A percentile compares a stretch with the other conserved stretches of the same genome.
These are phyloP conservation scores for Tolypocladium pustulatum DNA, from an alignment of 2,329 filamentous ascomycete genomes.

Conservation along the genomic window DNA sequence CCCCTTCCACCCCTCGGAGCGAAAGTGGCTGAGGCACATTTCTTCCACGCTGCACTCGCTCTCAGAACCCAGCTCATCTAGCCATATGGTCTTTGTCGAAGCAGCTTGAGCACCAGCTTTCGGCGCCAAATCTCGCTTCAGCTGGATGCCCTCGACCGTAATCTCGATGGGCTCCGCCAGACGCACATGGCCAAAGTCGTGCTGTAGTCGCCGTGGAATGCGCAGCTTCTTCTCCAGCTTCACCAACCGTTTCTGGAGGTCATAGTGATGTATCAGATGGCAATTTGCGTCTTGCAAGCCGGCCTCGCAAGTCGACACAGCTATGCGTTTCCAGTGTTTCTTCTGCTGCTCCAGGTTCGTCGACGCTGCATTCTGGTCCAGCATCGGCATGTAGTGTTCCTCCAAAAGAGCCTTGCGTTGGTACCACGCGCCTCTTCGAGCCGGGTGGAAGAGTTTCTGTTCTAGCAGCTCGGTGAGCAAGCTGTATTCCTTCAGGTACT, in stretches of 20 bases:
- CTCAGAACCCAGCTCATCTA: constrained; percentile 60
- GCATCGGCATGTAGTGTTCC: constrained; percentile 80
- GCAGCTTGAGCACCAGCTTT: constrained; percentile 29
- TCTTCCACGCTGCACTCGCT: constrained; percentile 80
- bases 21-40: constrained; percentile 87
- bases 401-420: constrained; percentile 89
- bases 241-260: constrained; percentile 83
- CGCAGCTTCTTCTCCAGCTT: constrained; percentile 82
- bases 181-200: constrained; percentile 82
- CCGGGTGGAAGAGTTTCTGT: constrained; percentile 76
- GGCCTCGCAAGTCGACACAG: constrained; percentile 70
- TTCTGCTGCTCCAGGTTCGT: constrained; percentile 46
- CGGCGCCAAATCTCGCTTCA: constrained; percentile 48
- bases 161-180: constrained; percentile 68
- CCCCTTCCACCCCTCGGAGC: constrained; percentile 78
- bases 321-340: constrained; percentile 71
- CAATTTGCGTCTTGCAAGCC: constrained; percentile 82
- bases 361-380: constrained; percentile 33
- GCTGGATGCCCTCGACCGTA: constrained; percentile 63
- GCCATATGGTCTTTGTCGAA: constrained; percentile 73
- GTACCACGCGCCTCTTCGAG: constrained; percentile 85
- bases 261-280: constrained; percentile 87
- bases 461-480: constrained; percentile 64
- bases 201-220: constrained; percentile 74
- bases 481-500: constrained; percentile 65